Conservation (phyloP, 768 basidiomycete genomes). For the Amanita muscaria region DNA sequence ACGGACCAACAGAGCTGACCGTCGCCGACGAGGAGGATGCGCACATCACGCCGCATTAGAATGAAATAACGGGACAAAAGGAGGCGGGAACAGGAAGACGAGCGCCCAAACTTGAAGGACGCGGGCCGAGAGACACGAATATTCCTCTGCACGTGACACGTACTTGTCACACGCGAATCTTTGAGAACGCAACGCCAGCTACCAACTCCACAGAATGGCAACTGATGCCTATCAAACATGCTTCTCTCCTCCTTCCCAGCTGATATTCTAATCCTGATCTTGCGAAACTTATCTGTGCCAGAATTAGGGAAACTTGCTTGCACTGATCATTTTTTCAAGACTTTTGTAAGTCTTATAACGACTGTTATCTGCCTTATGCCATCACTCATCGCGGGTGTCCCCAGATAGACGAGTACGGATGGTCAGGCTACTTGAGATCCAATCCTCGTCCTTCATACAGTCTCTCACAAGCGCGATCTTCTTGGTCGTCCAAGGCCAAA, state of each 20-base stretch:
- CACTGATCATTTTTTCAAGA: slow-evolving; percentile 30
- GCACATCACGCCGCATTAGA: slow-evolving; percentile 83
- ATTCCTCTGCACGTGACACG: slow-evolving; percentile 11
- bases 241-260: slow-evolving; percentile 32
- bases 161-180: neutral
- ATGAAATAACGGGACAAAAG: too few species aligned
- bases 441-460: slow-evolving; percentile 50
- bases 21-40: slow-evolving; percentile 90
- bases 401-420: slow-evolving; percentile 57
- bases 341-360: slow-evolving; percentile 35
- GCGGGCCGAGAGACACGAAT: neutral
- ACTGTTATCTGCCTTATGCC: neutral
- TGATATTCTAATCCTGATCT: slow-evolving; percentile 48
- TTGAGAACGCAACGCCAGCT: too few species aligned
- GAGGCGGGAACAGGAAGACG: too few species aligned
- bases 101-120: too few species aligned
- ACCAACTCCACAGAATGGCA: too few species aligned
- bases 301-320: slow-evolving; percentile 35
- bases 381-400: slow-evolving; percentile 1
- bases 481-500: slow-evolving; percentile 36
- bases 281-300: slow-evolving; percentile 33
- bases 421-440: slow-evolving; percentile 40
- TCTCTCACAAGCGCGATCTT: slow-evolving; percentile 31
- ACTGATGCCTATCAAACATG: slow-evolving; percentile 10
- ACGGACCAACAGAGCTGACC: slow-evolving; percentile 39